Evolutionary conservation across 192 early-diverging fungal species (phyloP), one percentile per base, ranked within the genome.

Genomic region (Funneliformis geosporum): DNA sequence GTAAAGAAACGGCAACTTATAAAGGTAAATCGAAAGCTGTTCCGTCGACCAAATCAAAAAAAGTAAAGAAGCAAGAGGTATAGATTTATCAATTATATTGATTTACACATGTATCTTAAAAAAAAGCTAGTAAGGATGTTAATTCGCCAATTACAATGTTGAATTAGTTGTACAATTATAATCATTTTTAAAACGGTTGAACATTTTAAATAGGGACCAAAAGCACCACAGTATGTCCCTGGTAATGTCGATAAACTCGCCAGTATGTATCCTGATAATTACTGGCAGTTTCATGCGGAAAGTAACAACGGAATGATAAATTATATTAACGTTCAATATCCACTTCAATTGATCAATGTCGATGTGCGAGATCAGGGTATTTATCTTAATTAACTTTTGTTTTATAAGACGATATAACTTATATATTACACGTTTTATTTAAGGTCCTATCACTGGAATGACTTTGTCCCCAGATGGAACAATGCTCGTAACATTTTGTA

Each of bases 401-500:
- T 33, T 33, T 33, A 33, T 33, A 33, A 33, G 33, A 33, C 33
- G 33, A 33, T 33, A 0, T 33, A 3, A 6, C 16, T 55, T 1
- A 55, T 55, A 21, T 55, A 21, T 66, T 46, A 50, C 71, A 18
- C 33, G 14, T 55, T 42, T 50, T 40, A 21, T 59, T 60, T 64
- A 44, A 86, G 92, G 85, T 14, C 85, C 94, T 11, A 91, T 97
- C 64, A 95, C 93, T 14, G 91, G 96, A 8, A 95, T 98, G 89
- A 83, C 88, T 12, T 85, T 96, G 1, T 97, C 96, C 0, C 87
- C 90, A 1, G 96, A 98, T 79, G 96, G 96, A 33, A 82, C 89
- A 11, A 88, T 98, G 89, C 82, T 98, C 25, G 96, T 90, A 2
- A 95, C 95, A 12, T 95, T 97, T 85, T 94, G 92, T 79, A 95